phyloP scores from a whole-genome alignment of 1,284 basidiomycete species.

The Sporisorium sorghi region DNA sequence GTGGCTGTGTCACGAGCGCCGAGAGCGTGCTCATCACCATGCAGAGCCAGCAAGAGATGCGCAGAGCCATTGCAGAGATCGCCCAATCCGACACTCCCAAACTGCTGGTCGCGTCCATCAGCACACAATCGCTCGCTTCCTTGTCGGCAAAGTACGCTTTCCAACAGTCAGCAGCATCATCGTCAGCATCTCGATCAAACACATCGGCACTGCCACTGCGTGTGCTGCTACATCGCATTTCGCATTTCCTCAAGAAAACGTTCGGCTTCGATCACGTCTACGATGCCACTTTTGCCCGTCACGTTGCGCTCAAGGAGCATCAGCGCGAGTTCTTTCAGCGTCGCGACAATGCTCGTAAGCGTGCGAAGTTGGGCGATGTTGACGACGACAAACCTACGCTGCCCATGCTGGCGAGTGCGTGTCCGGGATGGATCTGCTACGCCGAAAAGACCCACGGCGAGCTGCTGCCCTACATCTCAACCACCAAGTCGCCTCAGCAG shows the following conservation, averaged over 20 bases:
- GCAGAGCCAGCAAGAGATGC: slow-evolving; percentile 92
- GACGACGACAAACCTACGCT: slow-evolving; percentile 67
- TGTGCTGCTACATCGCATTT: slow-evolving; percentile 72
- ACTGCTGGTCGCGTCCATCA: slow-evolving; percentile 69
- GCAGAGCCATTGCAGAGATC: slow-evolving; percentile 70
- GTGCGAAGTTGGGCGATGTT: slow-evolving; percentile 1
- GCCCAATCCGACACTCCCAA: slow-evolving; percentile 10
- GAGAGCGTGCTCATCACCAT: slow-evolving; percentile 97
- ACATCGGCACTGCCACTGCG: slow-evolving; percentile 70
- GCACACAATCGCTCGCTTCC: slow-evolving; percentile 91
- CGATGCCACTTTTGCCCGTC: slow-evolving; percentile 94
- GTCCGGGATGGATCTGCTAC: slow-evolving; percentile 99
- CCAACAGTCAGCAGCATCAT: slow-evolving; percentile 4
- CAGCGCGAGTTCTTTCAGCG: slow-evolving; percentile 78
- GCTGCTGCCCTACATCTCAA: slow-evolving; percentile 88
- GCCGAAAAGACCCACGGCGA: slow-evolving; percentile 95
- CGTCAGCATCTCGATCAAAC: neutral
- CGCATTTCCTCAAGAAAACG: slow-evolving; percentile 58
- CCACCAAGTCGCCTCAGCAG: slow-evolving; percentile 91
- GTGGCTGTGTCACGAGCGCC: slow-evolving; percentile 97
- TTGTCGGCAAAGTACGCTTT: slow-evolving; percentile 70
- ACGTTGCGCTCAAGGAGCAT: slow-evolving; percentile 85
- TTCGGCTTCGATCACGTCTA: slow-evolving; percentile 82
- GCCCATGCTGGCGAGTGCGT: slow-evolving; percentile 94
- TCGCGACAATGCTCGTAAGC: slow-evolving; percentile 21